A percentile compares a stretch with the other conserved stretches of the same genome.
These are phyloP conservation scores for Sphagnum contortum DNA, from an alignment of 225 moss, liverwort and hornwort genomes.

Conservation along the genomic window DNA sequence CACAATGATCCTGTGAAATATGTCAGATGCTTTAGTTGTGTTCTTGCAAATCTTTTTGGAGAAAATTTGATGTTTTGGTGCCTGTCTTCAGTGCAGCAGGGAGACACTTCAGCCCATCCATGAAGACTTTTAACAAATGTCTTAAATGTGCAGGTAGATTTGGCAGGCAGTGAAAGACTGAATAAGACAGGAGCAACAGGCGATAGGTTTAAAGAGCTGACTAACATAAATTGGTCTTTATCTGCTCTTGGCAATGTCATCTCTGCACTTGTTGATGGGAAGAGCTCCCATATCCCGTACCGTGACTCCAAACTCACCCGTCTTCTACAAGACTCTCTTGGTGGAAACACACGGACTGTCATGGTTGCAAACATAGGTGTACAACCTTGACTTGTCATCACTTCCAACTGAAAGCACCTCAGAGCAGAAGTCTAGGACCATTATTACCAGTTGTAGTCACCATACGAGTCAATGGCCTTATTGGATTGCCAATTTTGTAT, in stretches of 20 bases:
- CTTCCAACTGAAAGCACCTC: neutral
- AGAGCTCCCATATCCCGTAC: slow-evolving; percentile 83
- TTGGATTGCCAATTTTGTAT: too few species aligned
- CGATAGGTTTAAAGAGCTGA: slow-evolving; percentile 88
- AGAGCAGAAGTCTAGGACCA: too few species aligned
- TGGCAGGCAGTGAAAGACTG: slow-evolving; percentile 95
- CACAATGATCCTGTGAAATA: too few species aligned
- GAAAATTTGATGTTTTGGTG: neutral
- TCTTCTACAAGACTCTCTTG: slow-evolving; percentile 86
- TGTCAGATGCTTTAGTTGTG: too few species aligned
- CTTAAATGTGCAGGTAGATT: slow-evolving; percentile 60
- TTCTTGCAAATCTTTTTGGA: slow-evolving; percentile 4
- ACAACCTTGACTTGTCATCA: neutral
- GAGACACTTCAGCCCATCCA: too few species aligned
- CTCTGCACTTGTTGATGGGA: slow-evolving; percentile 91
- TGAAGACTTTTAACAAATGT: neutral
- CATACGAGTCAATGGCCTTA: too few species aligned
- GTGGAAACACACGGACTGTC: slow-evolving; percentile 93
- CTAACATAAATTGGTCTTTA: slow-evolving; percentile 96
- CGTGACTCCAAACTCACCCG: slow-evolving; percentile 96
- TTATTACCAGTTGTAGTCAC: too few species aligned
- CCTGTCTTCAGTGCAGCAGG: neutral
- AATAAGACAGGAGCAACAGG: slow-evolving; percentile 99
- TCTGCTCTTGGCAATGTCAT: slow-evolving; percentile 97
- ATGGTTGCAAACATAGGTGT: slow-evolving; percentile 91